These are phyloP conservation scores for Kodamaea restingae DNA, from an alignment of 805 yeast genomes.

Conservation along the genomic window DNA sequence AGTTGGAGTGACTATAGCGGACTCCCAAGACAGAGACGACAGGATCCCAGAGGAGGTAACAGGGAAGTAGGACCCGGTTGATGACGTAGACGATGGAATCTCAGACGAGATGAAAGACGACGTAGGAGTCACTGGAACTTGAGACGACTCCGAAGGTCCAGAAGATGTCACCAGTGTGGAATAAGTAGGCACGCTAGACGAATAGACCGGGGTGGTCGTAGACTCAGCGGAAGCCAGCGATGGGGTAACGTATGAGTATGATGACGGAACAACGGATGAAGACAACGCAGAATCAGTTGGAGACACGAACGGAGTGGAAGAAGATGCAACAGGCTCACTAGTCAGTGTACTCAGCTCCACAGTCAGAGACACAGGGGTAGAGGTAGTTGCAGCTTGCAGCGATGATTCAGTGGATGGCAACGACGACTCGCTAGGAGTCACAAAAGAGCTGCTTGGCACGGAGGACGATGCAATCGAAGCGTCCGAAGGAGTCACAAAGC, in stretches of 20 bases:
- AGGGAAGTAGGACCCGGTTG: too few relatives aligned
- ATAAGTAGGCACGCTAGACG: too few relatives aligned
- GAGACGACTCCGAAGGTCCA: not conserved
- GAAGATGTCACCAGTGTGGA: not conserved
- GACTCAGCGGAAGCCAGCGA: too few relatives aligned
- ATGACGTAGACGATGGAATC: too few relatives aligned
- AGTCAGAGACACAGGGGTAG: not conserved
- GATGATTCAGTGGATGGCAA: not conserved
- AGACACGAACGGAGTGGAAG: slow-evolving; percentile 2
- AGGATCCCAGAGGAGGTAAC: too few relatives aligned
- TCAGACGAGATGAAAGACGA: too few relatives aligned
- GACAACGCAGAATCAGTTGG: too few relatives aligned
- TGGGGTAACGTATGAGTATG: too few relatives aligned
- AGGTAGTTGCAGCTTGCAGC: not conserved
- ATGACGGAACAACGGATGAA: too few relatives aligned
- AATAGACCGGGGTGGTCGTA: too few relatives aligned
- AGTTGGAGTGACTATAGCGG: too few relatives aligned
- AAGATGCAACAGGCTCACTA: slow-evolving; percentile 5
- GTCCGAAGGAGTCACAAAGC: slow-evolving; percentile 3
- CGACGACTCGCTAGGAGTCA: slow-evolving; percentile 3
- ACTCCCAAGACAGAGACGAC: too few relatives aligned
- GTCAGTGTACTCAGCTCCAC: slow-evolving; percentile 2
- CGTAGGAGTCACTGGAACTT: not conserved
- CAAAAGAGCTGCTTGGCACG: slow-evolving; percentile 1
- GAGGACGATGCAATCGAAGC: not conserved